Evolutionary conservation across 495 filamentous ascomycete genomes (phyloP), one percentile per base, ranked within the genome.

Genomic region (Aspergillus cavernicola): DNA sequence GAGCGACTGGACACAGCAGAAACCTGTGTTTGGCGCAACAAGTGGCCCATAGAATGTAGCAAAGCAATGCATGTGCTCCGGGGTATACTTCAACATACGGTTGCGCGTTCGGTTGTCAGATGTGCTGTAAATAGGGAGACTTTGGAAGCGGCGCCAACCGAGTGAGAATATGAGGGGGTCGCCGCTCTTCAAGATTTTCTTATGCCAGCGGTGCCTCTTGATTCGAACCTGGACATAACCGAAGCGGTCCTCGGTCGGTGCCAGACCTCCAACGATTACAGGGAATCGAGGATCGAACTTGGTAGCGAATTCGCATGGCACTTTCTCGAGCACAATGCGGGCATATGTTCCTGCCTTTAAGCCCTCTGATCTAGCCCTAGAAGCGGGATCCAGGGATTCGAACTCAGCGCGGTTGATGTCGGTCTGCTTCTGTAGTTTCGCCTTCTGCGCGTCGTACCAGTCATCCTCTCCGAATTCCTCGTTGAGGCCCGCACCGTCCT

Each of bases 51-150:
- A 96, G 70, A 97, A 95, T 45, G 90, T 96, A 18, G 82, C 92
- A 59, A 91, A 92, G 65, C 93, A 98, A 66, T 97, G 92, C 90
- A 97, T 97, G 56, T 98, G 93, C 74, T 98, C 90, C 3, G 90
- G 91, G 2, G 88, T 91, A 68, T 97, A 98, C 61, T 98, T 98
- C 43, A 98, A 80, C 92, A 98, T 96, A 28, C 93, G 85, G 69
- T 97, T 96, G 56, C 93, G 82, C 6, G 87, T 92, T 39, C 95
- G 85, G 53, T 85, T 92, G 69, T 97, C 95, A 18, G 88, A 95
- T 26, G 92, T 95, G 71, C 87, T 90, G 76, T 97, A 97, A 42
- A 97, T 81, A 0, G 93, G 93, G 53, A 96, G 72, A 3, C 87
- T 81, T 69, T 97, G 93, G 75, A 97, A 97, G 44, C 93, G 80